Evolutionary conservation across 148 eudicot species (phyloP).

Genomic region (Mesembryanthemum crystallinum): DNA sequence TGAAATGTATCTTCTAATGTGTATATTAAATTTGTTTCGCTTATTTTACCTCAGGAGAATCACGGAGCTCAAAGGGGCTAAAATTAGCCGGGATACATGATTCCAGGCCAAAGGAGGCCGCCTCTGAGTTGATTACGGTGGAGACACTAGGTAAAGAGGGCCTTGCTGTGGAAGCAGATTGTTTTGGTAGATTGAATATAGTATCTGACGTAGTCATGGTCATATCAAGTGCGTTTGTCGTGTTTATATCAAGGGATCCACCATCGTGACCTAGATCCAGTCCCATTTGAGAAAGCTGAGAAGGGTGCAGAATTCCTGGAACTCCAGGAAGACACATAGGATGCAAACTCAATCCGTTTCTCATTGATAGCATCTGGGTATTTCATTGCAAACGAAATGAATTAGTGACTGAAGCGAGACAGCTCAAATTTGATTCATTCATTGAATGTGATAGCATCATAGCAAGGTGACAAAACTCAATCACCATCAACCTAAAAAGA

Average conservation of each 20-base stretch:
- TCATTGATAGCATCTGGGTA: constrained; percentile 78
- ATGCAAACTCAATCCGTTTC: constrained; percentile 74
- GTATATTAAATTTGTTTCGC: background rate
- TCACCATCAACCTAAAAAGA: background rate
- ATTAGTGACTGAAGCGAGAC: background rate
- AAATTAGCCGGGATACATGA: constrained; percentile 30
- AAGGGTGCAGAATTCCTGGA: constrained; percentile 47
- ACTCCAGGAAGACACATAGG: constrained; percentile 66
- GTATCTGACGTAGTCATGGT: constrained; percentile 27
- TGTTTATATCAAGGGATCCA: constrained; percentile 25
- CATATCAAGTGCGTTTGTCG: constrained; percentile 24
- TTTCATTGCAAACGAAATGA: background rate
- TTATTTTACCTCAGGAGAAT: constrained; percentile 38
- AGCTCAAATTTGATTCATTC: background rate
- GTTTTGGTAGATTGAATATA: constrained; percentile 32
- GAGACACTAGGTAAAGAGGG: constrained; percentile 32
- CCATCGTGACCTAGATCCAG: constrained; percentile 36
- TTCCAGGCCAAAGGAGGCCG: constrained; percentile 31
- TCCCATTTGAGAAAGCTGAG: constrained; percentile 48
- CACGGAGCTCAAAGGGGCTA: constrained; percentile 30
- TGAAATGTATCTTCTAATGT: background rate
- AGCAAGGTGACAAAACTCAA: background rate
- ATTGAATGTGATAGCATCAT: background rate
- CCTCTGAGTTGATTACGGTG: constrained; percentile 24
- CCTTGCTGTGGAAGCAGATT: constrained; percentile 27